phyloP scores from a whole-genome alignment of 306 rosid species.

The Cucurbita ficifolia region DNA sequence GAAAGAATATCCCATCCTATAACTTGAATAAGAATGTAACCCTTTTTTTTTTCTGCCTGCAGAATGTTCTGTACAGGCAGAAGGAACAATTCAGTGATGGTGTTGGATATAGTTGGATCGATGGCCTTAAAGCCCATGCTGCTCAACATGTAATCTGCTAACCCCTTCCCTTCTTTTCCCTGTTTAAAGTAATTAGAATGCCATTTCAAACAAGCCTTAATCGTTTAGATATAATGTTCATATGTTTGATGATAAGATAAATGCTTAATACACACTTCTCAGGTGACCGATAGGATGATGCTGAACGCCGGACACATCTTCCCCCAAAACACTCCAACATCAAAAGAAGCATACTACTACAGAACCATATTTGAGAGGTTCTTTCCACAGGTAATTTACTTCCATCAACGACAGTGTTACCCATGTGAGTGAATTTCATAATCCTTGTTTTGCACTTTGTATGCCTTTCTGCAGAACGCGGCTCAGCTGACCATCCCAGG shows the following conservation, averaged over 20 bases:
- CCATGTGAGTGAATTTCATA: background rate
- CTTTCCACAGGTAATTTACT: conserved; percentile 70
- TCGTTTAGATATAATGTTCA: background rate
- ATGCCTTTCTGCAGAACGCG: conserved; percentile 46
- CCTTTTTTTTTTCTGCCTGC: conserved; percentile 14
- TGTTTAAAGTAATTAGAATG: background rate
- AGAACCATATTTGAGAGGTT: conserved; percentile 90
- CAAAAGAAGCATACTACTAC: conserved; percentile 87
- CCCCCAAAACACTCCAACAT: conserved; percentile 78
- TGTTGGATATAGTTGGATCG: conserved; percentile 96
- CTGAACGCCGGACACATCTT: conserved; percentile 57
- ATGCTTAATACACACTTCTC: background rate
- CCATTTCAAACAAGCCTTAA: background rate
- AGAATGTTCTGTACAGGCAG: conserved; percentile 87
- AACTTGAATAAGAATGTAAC: background rate
- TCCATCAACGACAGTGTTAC: background rate
- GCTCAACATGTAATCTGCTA: conserved; percentile 47
- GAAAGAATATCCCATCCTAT: background rate
- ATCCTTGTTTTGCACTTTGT: background rate
- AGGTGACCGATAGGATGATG: conserved; percentile 88
- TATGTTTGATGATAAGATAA: background rate
- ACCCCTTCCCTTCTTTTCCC: background rate
- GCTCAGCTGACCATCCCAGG: conserved; percentile 83
- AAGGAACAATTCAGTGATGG: conserved; percentile 98
- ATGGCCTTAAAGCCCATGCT: conserved; percentile 86